phyloP scores from a whole-genome alignment of 2,329 filamentous ascomycete species.

The Fusarium sublunatum region DNA sequence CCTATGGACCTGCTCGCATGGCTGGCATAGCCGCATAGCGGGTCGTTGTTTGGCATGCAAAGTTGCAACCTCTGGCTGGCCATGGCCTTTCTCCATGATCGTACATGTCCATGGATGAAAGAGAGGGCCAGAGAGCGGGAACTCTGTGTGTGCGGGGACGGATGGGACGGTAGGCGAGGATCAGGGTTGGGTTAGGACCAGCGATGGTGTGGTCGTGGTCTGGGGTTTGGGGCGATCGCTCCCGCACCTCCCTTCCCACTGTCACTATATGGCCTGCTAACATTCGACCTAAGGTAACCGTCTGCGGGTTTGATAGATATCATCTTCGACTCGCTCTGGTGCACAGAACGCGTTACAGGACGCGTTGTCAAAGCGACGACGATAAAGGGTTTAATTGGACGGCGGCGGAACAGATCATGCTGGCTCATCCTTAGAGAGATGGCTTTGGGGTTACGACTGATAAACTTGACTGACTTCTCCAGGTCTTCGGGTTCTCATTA shows the following conservation, averaged over 20 bases:
- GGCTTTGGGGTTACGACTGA: slow-evolving; percentile 19
- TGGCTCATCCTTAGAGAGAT: slow-evolving; percentile 6
- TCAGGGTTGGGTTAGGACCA: slow-evolving; percentile 22
- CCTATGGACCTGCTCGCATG: slow-evolving; percentile 36
- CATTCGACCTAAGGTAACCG: neutral
- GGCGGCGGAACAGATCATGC: slow-evolving; percentile 17
- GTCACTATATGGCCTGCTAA: slow-evolving; percentile 7
- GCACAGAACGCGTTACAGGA: neutral
- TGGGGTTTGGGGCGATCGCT: slow-evolving; percentile 50
- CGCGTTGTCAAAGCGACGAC: slow-evolving; percentile 16
- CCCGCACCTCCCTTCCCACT: slow-evolving; percentile 48
- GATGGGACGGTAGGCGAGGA: slow-evolving; percentile 23
- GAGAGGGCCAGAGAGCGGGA: slow-evolving; percentile 39
- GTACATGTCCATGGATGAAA: slow-evolving; percentile 19
- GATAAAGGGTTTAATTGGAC: slow-evolving; percentile 8
- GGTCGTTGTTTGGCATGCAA: slow-evolving; percentile 23
- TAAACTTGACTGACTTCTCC: slow-evolving; percentile 8
- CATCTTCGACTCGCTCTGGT: neutral
- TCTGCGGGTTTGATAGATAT: neutral
- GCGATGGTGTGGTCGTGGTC: slow-evolving; percentile 41
- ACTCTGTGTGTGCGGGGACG: slow-evolving; percentile 37
- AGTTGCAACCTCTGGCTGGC: slow-evolving; percentile 22
- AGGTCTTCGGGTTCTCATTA: slow-evolving; percentile 1
- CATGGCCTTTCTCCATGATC: slow-evolving; percentile 30
- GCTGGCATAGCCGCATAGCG: slow-evolving; percentile 30